Base-by-base conservation (phyloP, 495 filamentous ascomycete species). In the Daldinia childiae region DNA sequence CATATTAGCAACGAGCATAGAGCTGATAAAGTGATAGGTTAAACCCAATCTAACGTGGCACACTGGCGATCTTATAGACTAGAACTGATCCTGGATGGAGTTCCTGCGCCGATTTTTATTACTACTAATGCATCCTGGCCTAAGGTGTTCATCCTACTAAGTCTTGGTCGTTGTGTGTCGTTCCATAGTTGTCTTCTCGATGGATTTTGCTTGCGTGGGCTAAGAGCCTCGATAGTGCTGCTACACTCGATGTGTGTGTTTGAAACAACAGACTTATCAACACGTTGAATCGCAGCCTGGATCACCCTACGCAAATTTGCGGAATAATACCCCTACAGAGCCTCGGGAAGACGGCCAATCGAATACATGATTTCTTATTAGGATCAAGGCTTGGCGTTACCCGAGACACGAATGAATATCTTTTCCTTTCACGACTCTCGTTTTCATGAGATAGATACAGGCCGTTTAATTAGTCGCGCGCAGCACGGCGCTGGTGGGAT, bases 361-460 rank as follows among this genome's bases (percentile, higher is more conserved):
- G 55, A 43, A 64, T 59, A 63, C 60, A 62, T 54, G 51, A 58
- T 43, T 65, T 62, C 65, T 58, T 50, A 19, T 64, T 62, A 62
- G 67, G 62, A 66, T 72, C 62, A 39, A 50, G 67, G 57, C 41
- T 65, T 71, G 60, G 74, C 74, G 56, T 45, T 64, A 52, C 21
- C 74, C 73, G 74, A 66, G 71, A 71, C 58, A 76, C 66, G 68
- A 73, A 73, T 41, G 62, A 75, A 72, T 74, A 30, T 58, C 48
- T 71, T 69, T 75, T 74, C 70, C 67, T 71, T 78, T 78, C 76
- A 78, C 66, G 76, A 78, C 74, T 74, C 73, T 76, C 73, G 74
- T 75, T 78, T 69, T 78, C 43, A 76, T 78, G 76, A 74, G 71
- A 76, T 78, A 76, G 71, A 78, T 58, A 73, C 74, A 74, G 74